Evolutionary conservation across 176 grass and related monocot species (phyloP).

Genomic region (Avena insularis): DNA sequence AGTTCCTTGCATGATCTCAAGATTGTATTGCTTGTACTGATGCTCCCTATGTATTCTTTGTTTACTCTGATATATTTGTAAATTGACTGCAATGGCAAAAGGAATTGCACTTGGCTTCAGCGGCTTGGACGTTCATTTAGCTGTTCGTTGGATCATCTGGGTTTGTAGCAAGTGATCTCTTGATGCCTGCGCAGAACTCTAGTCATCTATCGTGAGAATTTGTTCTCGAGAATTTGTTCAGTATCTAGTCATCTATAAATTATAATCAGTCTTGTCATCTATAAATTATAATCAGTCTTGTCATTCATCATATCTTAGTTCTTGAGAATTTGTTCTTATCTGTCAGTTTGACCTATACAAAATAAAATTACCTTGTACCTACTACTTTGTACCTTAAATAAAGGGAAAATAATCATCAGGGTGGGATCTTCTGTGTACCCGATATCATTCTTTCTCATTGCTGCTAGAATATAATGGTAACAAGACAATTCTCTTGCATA

Average conservation of each 20-base stretch:
- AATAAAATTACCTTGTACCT: not conserved
- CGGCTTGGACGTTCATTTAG: not conserved
- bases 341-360: not conserved
- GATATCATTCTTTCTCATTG: not conserved
- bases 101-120: not conserved
- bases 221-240: too few species aligned
- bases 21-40: not conserved
- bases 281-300: not conserved
- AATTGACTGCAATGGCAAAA: not conserved
- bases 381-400: not conserved
- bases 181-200: not conserved
- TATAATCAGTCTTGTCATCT: too few species aligned
- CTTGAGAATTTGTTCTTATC: not conserved
- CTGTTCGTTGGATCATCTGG: not conserved
- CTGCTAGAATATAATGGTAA: not conserved
- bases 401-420: not conserved
- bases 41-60: not conserved
- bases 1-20: not conserved
- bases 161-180: not conserved
- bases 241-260: too few species aligned
- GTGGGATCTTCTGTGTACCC: not conserved
- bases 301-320: not conserved
- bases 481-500: not conserved
- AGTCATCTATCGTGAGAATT: not conserved
- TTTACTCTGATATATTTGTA: conserved; percentile 37